phyloP scores from a whole-genome alignment of 2,329 filamentous ascomycete genomes.

The Diaporthe humulicola region DNA sequence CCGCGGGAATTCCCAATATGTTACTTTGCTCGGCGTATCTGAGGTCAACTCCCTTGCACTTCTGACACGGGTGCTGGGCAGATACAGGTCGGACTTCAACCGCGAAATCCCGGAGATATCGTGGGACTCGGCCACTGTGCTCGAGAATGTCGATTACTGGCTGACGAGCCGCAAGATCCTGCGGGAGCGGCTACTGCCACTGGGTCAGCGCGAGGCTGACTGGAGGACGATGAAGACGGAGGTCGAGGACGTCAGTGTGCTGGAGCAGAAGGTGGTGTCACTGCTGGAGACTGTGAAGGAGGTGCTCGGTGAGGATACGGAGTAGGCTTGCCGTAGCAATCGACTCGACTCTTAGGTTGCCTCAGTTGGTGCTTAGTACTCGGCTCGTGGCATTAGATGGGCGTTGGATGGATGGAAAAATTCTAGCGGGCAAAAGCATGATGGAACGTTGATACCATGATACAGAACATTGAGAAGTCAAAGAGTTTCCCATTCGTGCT shows the following conservation, averaged over 20 bases:
- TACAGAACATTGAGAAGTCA: background rate
- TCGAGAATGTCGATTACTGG: slow-evolving; percentile 89
- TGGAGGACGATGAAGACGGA: slow-evolving; percentile 62
- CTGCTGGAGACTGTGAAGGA: slow-evolving; percentile 74
- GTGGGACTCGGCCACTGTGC: slow-evolving; percentile 80
- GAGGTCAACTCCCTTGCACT: slow-evolving; percentile 86
- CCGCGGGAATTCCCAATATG: slow-evolving; percentile 67
- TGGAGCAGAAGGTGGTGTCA: slow-evolving; percentile 82
- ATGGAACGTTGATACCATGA: slow-evolving; percentile 39
- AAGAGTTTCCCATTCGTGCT: background rate
- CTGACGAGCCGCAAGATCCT: slow-evolving; percentile 77
- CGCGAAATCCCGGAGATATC: slow-evolving; percentile 79
- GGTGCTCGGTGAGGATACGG: slow-evolving; percentile 66
- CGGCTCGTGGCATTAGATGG: slow-evolving; percentile 33
- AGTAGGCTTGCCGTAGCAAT: slow-evolving; percentile 45
- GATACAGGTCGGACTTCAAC: slow-evolving; percentile 74
- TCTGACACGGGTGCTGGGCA: slow-evolving; percentile 78
- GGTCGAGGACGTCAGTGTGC: slow-evolving; percentile 67
- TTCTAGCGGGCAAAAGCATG: slow-evolving; percentile 28
- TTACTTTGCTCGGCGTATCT: slow-evolving; percentile 80
- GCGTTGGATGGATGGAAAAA: slow-evolving; percentile 38
- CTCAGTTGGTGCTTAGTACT: slow-evolving; percentile 8
- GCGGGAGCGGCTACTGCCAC: slow-evolving; percentile 79
- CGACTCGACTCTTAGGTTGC: background rate
- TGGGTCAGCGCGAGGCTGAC: slow-evolving; percentile 79